A percentile compares a stretch with the other conserved stretches of the same genome.
Evolutionary conservation across 305 asterid species (phyloP).

Genomic region (Lippia alba): DNA sequence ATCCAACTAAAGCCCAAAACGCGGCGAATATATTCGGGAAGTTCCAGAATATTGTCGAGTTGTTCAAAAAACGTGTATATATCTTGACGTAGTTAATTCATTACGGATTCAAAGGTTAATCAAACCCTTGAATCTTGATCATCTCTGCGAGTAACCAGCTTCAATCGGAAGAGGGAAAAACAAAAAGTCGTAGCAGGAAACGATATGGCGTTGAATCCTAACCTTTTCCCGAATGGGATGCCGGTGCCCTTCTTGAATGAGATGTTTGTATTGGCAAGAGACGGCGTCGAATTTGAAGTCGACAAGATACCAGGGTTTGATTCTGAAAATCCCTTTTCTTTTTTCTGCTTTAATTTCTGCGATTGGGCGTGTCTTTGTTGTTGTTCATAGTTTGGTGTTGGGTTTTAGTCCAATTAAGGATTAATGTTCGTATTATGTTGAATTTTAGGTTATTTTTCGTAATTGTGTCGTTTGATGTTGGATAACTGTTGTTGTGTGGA

Average conservation of each 20-base stretch:
- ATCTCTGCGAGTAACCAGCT: not conserved
- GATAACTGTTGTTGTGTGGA: not conserved
- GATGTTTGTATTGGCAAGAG: slow-evolving; percentile 85
- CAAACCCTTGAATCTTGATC: slow-evolving; percentile 7
- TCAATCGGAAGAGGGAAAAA: slow-evolving; percentile 4
- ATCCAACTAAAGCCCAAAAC: slow-evolving; percentile 20
- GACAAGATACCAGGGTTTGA: slow-evolving; percentile 89
- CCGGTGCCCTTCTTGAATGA: slow-evolving; percentile 94
- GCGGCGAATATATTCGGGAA: slow-evolving; percentile 10
- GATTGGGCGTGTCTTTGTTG: not conserved
- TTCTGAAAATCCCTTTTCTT: not conserved
- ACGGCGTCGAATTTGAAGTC: slow-evolving; percentile 91
- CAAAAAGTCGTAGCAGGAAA: not conserved
- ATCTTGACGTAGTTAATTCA: slow-evolving; percentile 9
- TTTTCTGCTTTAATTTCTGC: not conserved
- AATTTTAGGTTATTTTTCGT: not conserved
- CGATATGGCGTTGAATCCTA: slow-evolving; percentile 92
- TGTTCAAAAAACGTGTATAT: slow-evolving; percentile 22
- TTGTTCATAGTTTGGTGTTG: not conserved
- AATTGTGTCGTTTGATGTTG: not conserved
- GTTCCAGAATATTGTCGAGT: slow-evolving; percentile 35
- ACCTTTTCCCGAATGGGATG: slow-evolving; percentile 83
- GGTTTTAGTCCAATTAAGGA: not conserved
- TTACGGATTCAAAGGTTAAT: slow-evolving; percentile 13
- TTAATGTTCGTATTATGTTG: not conserved